Evolutionary conservation across 75 land plant species (phyloP).

Genomic region (Cryptomeria japonica): DNA sequence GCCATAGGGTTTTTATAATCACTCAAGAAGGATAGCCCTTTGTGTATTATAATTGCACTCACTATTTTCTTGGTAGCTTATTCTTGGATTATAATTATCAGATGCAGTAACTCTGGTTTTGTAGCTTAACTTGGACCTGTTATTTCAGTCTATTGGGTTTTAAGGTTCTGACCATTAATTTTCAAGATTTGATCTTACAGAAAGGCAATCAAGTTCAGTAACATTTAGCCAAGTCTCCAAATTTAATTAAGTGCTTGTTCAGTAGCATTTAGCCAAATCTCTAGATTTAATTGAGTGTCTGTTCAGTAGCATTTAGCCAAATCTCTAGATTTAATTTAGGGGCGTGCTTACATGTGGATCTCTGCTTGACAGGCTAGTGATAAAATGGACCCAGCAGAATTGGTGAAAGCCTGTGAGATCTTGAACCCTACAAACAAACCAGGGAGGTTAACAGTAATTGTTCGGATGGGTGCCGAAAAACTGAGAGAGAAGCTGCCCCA

Average conservation of each 20-base stretch:
- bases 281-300: neutral
- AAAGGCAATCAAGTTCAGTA: neutral
- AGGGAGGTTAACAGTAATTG: conserved; percentile 71
- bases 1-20: neutral
- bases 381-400: conserved; percentile 80
- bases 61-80: neutral
- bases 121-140: neutral
- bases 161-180: neutral
- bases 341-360: neutral
- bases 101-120: neutral
- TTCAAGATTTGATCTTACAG: neutral
- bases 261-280: neutral
- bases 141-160: neutral
- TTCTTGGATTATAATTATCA: neutral
- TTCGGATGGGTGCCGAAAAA: conserved; percentile 71
- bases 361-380: conserved; percentile 60
- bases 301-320: neutral
- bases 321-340: neutral
- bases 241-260: neutral
- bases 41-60: neutral
- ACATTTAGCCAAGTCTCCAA: neutral
- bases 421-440: conserved; percentile 78
- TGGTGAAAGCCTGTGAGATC: conserved; percentile 70
- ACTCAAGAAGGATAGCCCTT: neutral
- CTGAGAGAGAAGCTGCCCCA: conserved; percentile 69